Conservation (phyloP, 129 eudicot species). For the Chrysanthemum lavandulifolium region DNA sequence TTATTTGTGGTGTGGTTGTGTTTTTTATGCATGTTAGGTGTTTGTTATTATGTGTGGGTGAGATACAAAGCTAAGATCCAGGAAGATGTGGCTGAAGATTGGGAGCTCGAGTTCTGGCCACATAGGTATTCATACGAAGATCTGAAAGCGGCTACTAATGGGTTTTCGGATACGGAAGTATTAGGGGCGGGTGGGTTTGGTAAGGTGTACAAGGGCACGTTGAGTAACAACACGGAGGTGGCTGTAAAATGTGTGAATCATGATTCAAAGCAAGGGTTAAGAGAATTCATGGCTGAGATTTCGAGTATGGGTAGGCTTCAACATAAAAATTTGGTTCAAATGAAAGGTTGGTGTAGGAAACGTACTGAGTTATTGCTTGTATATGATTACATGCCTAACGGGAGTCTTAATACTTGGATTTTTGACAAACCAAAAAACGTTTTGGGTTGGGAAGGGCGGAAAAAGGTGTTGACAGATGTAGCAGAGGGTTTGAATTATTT, state of each 20-base stretch:
- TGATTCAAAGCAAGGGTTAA: conserved; percentile 69
- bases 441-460: conserved; percentile 58
- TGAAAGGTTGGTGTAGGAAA: conserved; percentile 85
- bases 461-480: conserved; percentile 58
- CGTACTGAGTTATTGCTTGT: conserved; percentile 66
- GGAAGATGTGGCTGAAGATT: conserved; percentile 65
- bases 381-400: conserved; percentile 83
- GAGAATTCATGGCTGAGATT: conserved; percentile 91
- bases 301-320: conserved; percentile 81
- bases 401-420: conserved; percentile 72
- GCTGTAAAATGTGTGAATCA: conserved; percentile 84
- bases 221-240: conserved; percentile 45
- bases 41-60: conserved; percentile 50
- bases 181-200: conserved; percentile 86
- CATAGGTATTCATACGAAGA: conserved; percentile 69
- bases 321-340: conserved; percentile 73
- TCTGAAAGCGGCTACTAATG: conserved; percentile 49
- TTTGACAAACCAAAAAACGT: conserved; percentile 57
- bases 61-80: not conserved
- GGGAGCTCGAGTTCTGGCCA: conserved; percentile 91
- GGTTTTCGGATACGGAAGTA: conserved; percentile 40
- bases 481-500: conserved; percentile 82
- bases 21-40: conserved; percentile 16
- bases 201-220: conserved; percentile 56
- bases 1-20: conserved; percentile 39